Evolutionary conservation across 2,329 filamentous ascomycete genomes (phyloP).

Genomic region (Trichoderma harzianum): DNA sequence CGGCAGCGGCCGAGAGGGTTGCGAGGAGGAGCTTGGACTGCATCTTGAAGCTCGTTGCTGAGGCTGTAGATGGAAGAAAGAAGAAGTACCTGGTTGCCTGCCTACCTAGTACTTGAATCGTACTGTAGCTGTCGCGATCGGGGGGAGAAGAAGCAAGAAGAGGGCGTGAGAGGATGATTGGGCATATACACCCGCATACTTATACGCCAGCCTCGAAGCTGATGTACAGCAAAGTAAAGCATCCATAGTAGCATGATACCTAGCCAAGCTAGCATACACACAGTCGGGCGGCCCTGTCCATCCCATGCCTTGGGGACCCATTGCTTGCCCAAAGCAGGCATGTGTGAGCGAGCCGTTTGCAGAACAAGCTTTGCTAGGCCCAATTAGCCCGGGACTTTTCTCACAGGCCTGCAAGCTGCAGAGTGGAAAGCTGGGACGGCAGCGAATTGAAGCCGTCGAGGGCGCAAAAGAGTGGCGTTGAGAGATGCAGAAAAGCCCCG

Average conservation of each 20-base stretch:
- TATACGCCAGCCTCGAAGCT: background rate
- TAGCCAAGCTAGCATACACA: no score
- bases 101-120: background rate
- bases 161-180: background rate
- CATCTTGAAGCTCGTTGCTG: conserved; percentile 29
- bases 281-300: background rate
- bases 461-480: background rate
- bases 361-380: conserved; percentile 3
- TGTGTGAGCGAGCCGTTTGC: conserved; percentile 13
- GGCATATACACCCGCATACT: background rate
- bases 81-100: background rate
- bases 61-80: background rate
- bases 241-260: background rate
- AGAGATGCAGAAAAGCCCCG: background rate
- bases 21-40: conserved; percentile 39
- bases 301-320: background rate
- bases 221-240: background rate
- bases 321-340: background rate
- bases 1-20: conserved; percentile 30
- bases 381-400: background rate
- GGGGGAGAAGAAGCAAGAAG: background rate
- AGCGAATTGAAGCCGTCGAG: background rate
- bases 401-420: background rate
- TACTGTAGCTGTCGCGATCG: background rate
- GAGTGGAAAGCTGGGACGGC: background rate